Conservation (phyloP, 768 basidiomycete genomes). For the Pleurotus tuoliensis region DNA sequence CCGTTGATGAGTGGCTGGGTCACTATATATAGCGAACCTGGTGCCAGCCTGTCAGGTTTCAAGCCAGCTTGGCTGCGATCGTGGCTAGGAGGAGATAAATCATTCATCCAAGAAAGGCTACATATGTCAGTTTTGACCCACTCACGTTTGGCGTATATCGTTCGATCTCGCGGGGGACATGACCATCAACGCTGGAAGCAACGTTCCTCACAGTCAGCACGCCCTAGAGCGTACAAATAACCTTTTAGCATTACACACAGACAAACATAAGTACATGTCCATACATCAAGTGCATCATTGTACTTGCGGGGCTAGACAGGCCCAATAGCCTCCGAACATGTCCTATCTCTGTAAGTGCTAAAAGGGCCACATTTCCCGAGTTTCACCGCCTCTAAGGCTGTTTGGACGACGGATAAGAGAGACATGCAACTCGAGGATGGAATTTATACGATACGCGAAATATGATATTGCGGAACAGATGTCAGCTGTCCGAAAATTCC, state of each 20-base stretch:
- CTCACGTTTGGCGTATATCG: slow-evolving; percentile 6
- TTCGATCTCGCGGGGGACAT: slow-evolving; percentile 5
- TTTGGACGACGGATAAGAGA: no score
- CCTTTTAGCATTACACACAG: slow-evolving; percentile 8
- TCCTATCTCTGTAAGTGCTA: no score
- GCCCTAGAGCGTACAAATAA: slow-evolving; percentile 8
- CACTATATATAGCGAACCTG: slow-evolving; percentile 4
- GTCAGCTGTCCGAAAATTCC: no score
- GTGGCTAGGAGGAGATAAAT: not conserved
- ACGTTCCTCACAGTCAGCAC: slow-evolving; percentile 4
- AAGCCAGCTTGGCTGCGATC: slow-evolving; percentile 4
- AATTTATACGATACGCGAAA: no score
- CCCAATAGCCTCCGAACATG: no score
- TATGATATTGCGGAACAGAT: no score
- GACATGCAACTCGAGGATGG: no score
- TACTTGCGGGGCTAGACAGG: no score
- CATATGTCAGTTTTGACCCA: not conserved
- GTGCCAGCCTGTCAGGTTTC: slow-evolving; percentile 1
- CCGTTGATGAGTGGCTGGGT: slow-evolving; percentile 7
- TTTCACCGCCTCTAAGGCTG: no score
- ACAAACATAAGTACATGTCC: slow-evolving; percentile 5
- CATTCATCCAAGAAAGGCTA: slow-evolving; percentile 3
- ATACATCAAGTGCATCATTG: not conserved
- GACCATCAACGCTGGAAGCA: not conserved
- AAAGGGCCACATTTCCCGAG: no score